Evolutionary conservation across 225 moss, liverwort and hornwort genomes (phyloP), one percentile per base, ranked within the genome.

Genomic region (Bryum argenteum): DNA sequence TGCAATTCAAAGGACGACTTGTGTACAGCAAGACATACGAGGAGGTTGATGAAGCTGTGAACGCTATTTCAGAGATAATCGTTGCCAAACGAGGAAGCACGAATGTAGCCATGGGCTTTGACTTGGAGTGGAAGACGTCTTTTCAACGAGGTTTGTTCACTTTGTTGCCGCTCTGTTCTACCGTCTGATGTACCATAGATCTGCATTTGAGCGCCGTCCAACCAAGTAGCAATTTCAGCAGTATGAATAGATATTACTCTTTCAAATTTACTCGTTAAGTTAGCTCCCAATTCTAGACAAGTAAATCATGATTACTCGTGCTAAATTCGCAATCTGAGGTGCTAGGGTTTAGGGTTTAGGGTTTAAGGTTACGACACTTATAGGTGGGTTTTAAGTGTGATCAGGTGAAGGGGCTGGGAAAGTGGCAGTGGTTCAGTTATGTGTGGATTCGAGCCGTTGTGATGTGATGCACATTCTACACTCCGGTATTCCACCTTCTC

Each of bases 401-500:
- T 73, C 82, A 92, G 92, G 90, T 70, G 88, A 69, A 37, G 73
- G 57, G 43, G 44, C 84, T 40, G 81, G 86, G 21, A 92, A 85
- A 71, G 92, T 87, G 47, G 92, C 92, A 15, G 88, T 90, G 28
- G 38, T 92, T 38, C 92, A 90, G 67, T 79, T 92, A 39, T 92
- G 88, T 69, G 56, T 87, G 68, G 90, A 92, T 44, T 76, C 77
- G 55, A 67, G 81, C 72, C 80, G 90, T 39, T 92, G 92, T 82
- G 88, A 92, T 79, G 92, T 92, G 44, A 83, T 92, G 85, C 92
- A 92, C 23, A 85, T 92, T 73, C 44, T 70, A 44, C 75, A 90
- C 72, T 89, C 90, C 0, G 88, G 92, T 67, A 86, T 92, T 58
- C 90, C 92, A 80, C 58, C 81, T 26, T 73, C 87, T n/a, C 82